Evolutionary conservation across 768 basidiomycete species (phyloP).

Genomic region (Russula sp.): DNA sequence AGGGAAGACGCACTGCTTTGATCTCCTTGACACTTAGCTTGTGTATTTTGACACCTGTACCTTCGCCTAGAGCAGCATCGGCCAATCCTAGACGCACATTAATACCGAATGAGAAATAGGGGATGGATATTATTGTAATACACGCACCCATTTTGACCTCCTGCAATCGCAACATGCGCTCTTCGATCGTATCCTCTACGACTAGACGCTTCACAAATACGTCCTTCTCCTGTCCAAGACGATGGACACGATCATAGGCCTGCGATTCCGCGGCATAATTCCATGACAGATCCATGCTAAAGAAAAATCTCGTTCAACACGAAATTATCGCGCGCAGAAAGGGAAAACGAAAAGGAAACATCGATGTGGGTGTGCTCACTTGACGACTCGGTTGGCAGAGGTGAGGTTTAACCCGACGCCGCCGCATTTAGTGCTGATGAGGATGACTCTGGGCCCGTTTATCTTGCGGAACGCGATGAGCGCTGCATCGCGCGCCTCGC

Average conservation of each 20-base stretch:
- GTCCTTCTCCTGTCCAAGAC: slow-evolving; percentile 66
- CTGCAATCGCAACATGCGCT: slow-evolving; percentile 70
- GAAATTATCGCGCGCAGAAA: background rate
- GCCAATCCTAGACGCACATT: slow-evolving; percentile 45
- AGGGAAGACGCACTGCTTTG: slow-evolving; percentile 48
- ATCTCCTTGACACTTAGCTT: slow-evolving; percentile 70
- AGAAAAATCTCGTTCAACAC: background rate
- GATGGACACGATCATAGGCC: slow-evolving; percentile 59
- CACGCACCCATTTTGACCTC: slow-evolving; percentile 57
- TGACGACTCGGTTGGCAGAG: slow-evolving; percentile 65
- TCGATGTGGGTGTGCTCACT: slow-evolving; percentile 41
- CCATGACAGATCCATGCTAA: slow-evolving; percentile 71
- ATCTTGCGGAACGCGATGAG: slow-evolving; percentile 52
- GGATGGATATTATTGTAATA: background rate
- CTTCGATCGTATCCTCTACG: slow-evolving; percentile 68
- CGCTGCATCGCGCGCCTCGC: slow-evolving; percentile 48
- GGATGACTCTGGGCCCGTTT: slow-evolving; percentile 59
- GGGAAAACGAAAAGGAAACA: background rate
- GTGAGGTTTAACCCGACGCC: slow-evolving; percentile 68
- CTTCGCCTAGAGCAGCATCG: slow-evolving; percentile 70
- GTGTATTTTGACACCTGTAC: slow-evolving; percentile 55
- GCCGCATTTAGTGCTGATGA: slow-evolving; percentile 67
- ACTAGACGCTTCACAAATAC: slow-evolving; percentile 68
- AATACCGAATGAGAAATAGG: background rate
- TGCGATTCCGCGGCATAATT: slow-evolving; percentile 71